These are phyloP conservation scores for Lanmaoa rubissima DNA, from an alignment of 768 basidiomycete genomes.

Conservation along the genomic window DNA sequence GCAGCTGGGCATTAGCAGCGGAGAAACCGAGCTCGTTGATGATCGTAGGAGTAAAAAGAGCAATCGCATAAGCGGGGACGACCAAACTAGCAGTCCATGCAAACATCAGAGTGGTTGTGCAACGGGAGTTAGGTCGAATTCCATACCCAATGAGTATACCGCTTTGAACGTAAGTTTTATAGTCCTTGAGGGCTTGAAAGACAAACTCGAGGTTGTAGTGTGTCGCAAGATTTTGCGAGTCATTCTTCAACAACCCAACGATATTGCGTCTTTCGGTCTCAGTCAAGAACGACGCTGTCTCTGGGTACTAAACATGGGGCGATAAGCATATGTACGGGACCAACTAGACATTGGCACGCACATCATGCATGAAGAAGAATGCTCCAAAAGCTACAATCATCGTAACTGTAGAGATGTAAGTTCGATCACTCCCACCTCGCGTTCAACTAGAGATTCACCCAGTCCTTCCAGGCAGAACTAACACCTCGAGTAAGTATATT, in stretches of 20 bases:
- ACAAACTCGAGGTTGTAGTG: conserved; percentile 46
- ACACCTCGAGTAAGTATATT: conserved; percentile 2
- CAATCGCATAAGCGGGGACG: conserved; percentile 46
- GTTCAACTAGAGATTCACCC: conserved; percentile 9
- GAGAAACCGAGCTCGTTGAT: conserved; percentile 50
- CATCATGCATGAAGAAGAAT: too few relatives aligned
- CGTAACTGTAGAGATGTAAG: too few relatives aligned
- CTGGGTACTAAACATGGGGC: conserved; percentile 43
- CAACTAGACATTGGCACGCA: too few relatives aligned
- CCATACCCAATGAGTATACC: conserved; percentile 44
- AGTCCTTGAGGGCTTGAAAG: conserved; percentile 48
- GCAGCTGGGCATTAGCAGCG: conserved; percentile 47
- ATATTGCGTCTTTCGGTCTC: conserved; percentile 41
- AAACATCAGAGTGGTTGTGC: neutral
- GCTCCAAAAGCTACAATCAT: too few relatives aligned
- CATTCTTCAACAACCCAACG: conserved; percentile 38
- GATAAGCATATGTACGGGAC: conserved; percentile 7
- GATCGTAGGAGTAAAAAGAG: conserved; percentile 52
- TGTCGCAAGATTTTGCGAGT: conserved; percentile 44
- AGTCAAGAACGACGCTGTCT: conserved; percentile 55
- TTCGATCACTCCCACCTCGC: too few relatives aligned
- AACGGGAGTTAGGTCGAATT: neutral
- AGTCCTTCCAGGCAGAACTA: conserved; percentile 35
- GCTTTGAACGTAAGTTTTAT: conserved; percentile 37
- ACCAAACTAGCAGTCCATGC: conserved; percentile 34